A percentile compares a stretch with the other conserved stretches of the same genome.
These are phyloP conservation scores for Alternaria rosae DNA, from an alignment of 2,329 filamentous ascomycete genomes.

Conservation along the genomic window DNA sequence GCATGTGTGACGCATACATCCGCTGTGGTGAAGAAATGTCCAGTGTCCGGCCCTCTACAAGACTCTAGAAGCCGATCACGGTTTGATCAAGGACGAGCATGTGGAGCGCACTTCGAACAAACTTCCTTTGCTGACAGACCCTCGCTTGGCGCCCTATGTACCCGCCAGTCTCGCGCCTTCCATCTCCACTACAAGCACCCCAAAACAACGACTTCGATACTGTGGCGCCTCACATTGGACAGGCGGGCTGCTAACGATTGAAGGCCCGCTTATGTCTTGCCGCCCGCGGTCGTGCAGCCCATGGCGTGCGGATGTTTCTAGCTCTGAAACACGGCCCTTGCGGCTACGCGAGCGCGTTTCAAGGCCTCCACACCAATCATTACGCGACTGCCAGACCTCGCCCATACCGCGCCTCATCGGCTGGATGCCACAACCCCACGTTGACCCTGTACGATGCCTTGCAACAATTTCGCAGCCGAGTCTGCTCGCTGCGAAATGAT, in stretches of 20 bases:
- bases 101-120: slow-evolving; percentile 7
- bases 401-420: slow-evolving; percentile 39
- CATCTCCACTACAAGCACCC: neutral
- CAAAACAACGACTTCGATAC: slow-evolving; percentile 7
- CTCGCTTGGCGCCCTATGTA: slow-evolving; percentile 9
- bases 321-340: slow-evolving; percentile 42
- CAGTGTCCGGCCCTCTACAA: neutral
- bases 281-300: slow-evolving; percentile 38
- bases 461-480: slow-evolving; percentile 11
- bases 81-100: slow-evolving; percentile 6
- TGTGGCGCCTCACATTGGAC: slow-evolving; percentile 15
- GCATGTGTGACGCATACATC: neutral
- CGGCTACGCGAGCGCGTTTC: slow-evolving; percentile 33
- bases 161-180: neutral
- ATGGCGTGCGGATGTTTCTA: slow-evolving; percentile 30
- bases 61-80: neutral
- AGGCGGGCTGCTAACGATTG: slow-evolving; percentile 24
- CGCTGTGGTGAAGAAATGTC: neutral
- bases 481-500: slow-evolving; percentile 13
- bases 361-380: slow-evolving; percentile 44
- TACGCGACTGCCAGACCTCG: slow-evolving; percentile 36
- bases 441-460: slow-evolving; percentile 4
- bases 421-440: slow-evolving; percentile 25
- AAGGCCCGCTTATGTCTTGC: slow-evolving; percentile 32
- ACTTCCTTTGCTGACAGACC: slow-evolving; percentile 5